These are phyloP conservation scores for Colletotrichum shisoi DNA, from an alignment of 2,329 filamentous ascomycete species.

Conservation along the genomic window DNA sequence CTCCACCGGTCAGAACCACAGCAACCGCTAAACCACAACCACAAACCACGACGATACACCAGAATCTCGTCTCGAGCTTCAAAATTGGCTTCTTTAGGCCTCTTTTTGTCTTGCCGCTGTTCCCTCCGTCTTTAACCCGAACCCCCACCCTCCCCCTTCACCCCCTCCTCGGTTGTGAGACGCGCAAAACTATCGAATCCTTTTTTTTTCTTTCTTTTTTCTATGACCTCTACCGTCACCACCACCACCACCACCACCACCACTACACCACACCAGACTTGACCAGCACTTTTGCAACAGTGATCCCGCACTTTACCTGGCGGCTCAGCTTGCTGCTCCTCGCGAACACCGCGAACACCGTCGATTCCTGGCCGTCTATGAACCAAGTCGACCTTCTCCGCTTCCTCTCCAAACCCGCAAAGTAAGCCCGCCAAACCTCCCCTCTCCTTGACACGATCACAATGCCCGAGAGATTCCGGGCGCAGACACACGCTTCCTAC, in stretches of 20 bases:
- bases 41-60: conserved; percentile 6
- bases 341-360: conserved; percentile 6
- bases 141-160: no score
- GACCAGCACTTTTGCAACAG: conserved; percentile 13
- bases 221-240: no score
- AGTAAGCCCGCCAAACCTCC: conserved; percentile 64
- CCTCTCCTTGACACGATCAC: background rate
- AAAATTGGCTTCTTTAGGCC: conserved; percentile 24
- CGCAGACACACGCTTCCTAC: background rate
- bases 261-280: background rate
- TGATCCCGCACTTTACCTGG: conserved; percentile 16
- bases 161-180: conserved; percentile 11
- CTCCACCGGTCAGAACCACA: conserved; percentile 20
- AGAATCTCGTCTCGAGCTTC: conserved; percentile 30
- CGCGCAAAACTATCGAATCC: background rate
- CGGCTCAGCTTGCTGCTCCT: conserved; percentile 22
- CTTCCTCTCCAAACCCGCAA: conserved; percentile 93
- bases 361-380: conserved; percentile 69
- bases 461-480: background rate
- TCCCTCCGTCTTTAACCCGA: no score
- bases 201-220: background rate
- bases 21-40: conserved; percentile 24
- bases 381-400: conserved; percentile 88
- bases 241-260: conserved; percentile 14
- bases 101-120: background rate